A percentile compares a stretch with the other conserved stretches of the same genome.
Conservation (phyloP, 805 yeast genomes). For the Wickerhamiella sorbophila region DNA sequence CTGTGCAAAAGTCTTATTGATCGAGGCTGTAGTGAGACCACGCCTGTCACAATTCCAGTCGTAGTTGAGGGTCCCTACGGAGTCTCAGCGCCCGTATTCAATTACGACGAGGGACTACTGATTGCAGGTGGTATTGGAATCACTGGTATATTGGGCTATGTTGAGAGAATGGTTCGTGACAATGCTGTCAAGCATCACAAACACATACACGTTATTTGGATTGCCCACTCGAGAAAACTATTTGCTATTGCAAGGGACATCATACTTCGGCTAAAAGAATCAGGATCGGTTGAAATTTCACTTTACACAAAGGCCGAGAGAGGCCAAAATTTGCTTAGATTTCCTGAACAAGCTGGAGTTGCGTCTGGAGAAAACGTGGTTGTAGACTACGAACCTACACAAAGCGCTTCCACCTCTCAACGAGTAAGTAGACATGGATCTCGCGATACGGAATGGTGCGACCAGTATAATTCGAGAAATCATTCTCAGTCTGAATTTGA, state of each 20-base stretch:
- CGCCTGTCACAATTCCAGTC: constrained; percentile 28
- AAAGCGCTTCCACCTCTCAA: not conserved
- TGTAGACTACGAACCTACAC: not conserved
- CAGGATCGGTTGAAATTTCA: constrained; percentile 10
- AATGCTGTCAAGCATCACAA: constrained; percentile 5
- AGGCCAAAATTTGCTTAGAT: not conserved
- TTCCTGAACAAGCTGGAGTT: not conserved
- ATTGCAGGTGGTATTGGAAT: constrained; percentile 56
- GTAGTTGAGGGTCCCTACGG: constrained; percentile 55
- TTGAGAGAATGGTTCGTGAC: constrained; percentile 21
- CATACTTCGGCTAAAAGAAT: constrained; percentile 10
- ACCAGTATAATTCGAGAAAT: constrained; percentile 1
- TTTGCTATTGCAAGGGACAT: constrained; percentile 19
- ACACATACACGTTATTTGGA: constrained; percentile 21
- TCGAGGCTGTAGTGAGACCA: constrained; percentile 22
- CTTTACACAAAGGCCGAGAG: constrained; percentile 9
- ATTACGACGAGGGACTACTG: constrained; percentile 35
- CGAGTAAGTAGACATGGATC: not conserved
- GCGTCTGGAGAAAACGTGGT: not conserved
- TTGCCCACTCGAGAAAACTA: constrained; percentile 19
- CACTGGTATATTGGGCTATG: constrained; percentile 40
- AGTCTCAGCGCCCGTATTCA: constrained; percentile 31
- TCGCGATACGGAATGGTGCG: too few relatives aligned
- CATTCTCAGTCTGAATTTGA: not conserved
- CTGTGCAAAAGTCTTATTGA: constrained; percentile 26